Percentiles rank a stretch among this genome's conserved stretches.
Conservation (phyloP, 352 stramenopile genomes). For the Pythium dissimile region DNA sequence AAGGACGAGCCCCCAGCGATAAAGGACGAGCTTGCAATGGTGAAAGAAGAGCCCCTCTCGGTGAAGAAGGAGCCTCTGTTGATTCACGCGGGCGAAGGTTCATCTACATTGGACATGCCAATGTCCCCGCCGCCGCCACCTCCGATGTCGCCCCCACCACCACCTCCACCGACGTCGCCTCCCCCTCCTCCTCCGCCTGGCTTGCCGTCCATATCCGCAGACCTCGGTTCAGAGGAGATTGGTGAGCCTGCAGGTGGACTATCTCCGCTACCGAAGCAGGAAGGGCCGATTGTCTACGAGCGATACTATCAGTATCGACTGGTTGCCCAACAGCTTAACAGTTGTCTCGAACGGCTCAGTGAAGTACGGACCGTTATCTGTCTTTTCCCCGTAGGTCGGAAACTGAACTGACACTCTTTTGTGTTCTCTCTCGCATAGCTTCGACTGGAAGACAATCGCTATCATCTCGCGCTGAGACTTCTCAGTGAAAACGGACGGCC, state of each 20-base stretch:
- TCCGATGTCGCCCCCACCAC: slow-evolving; percentile 46
- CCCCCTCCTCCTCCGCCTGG: slow-evolving; percentile 17
- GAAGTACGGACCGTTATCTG: slow-evolving; percentile 40
- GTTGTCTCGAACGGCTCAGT: slow-evolving; percentile 66
- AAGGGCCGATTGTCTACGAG: slow-evolving; percentile 64
- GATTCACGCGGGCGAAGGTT: background rate
- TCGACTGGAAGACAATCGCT: slow-evolving; percentile 81
- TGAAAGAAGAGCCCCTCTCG: no score
- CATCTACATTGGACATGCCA: background rate
- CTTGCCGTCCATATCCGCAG: background rate
- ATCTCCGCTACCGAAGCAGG: background rate
- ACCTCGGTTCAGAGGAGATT: background rate
- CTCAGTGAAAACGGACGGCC: slow-evolving; percentile 65
- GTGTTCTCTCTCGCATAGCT: slow-evolving; percentile 22
- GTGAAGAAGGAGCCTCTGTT: background rate
- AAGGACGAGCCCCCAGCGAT: no score
- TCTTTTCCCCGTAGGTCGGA: no score
- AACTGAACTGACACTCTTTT: background rate
- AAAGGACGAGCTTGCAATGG: no score
- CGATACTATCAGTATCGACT: slow-evolving; percentile 62
- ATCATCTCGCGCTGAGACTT: slow-evolving; percentile 68
- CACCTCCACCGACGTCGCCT: slow-evolving; percentile 35
- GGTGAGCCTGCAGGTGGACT: background rate
- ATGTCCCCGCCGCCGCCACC: slow-evolving; percentile 30
- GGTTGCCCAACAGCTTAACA: slow-evolving; percentile 77